Conservation (phyloP, 495 filamentous ascomycete genomes). For the Oleoguttula mirabilis region DNA sequence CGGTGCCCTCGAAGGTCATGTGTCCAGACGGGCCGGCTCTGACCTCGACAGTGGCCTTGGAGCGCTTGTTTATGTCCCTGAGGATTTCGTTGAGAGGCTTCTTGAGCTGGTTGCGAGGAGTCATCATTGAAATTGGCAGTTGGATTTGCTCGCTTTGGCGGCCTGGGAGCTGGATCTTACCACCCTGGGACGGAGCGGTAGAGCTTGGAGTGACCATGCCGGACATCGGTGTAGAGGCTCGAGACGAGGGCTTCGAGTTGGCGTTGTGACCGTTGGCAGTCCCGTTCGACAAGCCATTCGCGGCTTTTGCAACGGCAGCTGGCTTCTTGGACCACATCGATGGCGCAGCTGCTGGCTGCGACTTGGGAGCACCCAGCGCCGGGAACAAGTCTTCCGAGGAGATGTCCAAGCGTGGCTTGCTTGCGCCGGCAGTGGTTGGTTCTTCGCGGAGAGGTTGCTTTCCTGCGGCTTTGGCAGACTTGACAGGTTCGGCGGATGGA, state of each 20-base stretch:
- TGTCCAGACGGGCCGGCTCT: slow-evolving; percentile 48
- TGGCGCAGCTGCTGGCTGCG: slow-evolving; percentile 41
- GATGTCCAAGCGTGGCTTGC: slow-evolving; percentile 52
- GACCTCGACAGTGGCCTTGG: slow-evolving; percentile 73
- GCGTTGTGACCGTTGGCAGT: slow-evolving; percentile 32
- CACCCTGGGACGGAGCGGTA: slow-evolving; percentile 25
- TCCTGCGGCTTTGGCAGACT: slow-evolving; percentile 47
- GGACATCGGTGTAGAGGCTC: slow-evolving; percentile 46
- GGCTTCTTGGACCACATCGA: slow-evolving; percentile 60
- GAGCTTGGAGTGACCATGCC: slow-evolving; percentile 46
- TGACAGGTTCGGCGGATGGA: slow-evolving; percentile 28
- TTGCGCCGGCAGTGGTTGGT: slow-evolving; percentile 14
- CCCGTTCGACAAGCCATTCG: slow-evolving; percentile 35
- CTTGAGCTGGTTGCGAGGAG: slow-evolving; percentile 63
- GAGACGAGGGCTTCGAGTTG: slow-evolving; percentile 32
- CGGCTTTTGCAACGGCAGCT: slow-evolving; percentile 43
- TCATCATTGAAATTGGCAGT: slow-evolving; percentile 64
- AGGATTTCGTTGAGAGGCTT: slow-evolving; percentile 69
- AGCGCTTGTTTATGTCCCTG: slow-evolving; percentile 75
- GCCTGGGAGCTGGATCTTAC: slow-evolving; percentile 19
- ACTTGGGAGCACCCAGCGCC: slow-evolving; percentile 61
- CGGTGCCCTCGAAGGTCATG: slow-evolving; percentile 68
- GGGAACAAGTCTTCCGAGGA: slow-evolving; percentile 85
- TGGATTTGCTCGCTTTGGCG: slow-evolving; percentile 44
- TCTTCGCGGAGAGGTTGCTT: slow-evolving; percentile 45